These are phyloP conservation scores for Boletus reticuloceps DNA, from an alignment of 768 basidiomycete genomes.

Conservation along the genomic window DNA sequence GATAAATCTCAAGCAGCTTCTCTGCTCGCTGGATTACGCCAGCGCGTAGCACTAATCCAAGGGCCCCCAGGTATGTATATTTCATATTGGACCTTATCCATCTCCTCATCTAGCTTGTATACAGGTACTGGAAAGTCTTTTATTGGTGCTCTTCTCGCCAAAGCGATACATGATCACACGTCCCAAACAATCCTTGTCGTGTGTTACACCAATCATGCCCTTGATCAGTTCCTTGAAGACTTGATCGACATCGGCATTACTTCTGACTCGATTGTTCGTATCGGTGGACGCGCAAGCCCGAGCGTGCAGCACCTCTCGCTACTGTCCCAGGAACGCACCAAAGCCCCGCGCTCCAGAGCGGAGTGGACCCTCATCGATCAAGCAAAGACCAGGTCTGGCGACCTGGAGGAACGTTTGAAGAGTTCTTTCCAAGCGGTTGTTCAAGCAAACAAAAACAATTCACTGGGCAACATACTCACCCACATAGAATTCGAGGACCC, in stretches of 20 bases:
- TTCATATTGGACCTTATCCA: neutral
- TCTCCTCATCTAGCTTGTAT: neutral
- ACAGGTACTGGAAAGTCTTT: slow-evolving; percentile 75
- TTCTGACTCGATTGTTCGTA: slow-evolving; percentile 45
- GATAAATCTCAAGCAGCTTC: slow-evolving; percentile 50
- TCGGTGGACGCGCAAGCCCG: slow-evolving; percentile 54
- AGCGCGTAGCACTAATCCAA: slow-evolving; percentile 61
- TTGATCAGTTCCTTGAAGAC: slow-evolving; percentile 67
- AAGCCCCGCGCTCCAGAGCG: slow-evolving; percentile 20
- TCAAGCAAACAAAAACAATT: slow-evolving; percentile 10
- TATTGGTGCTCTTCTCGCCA: slow-evolving; percentile 65
- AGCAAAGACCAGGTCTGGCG: slow-evolving; percentile 27
- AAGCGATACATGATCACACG: slow-evolving; percentile 51
- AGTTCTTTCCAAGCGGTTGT: slow-evolving; percentile 31
- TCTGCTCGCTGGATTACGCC: slow-evolving; percentile 52
- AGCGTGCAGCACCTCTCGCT: slow-evolving; percentile 48
- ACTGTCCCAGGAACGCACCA: slow-evolving; percentile 35
- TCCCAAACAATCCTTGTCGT: slow-evolving; percentile 58
- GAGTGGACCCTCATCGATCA: slow-evolving; percentile 45
- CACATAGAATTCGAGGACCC: slow-evolving; percentile 53
- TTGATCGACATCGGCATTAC: slow-evolving; percentile 61
- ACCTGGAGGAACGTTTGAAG: slow-evolving; percentile 25
- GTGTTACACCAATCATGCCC: slow-evolving; percentile 73
- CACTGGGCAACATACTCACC: slow-evolving; percentile 35
- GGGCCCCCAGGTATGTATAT: slow-evolving; percentile 59